A percentile compares a stretch with the other conserved stretches of the same genome.
Evolutionary conservation across 495 filamentous ascomycete genomes (phyloP).

Genomic region (Sporormia fimetaria): DNA sequence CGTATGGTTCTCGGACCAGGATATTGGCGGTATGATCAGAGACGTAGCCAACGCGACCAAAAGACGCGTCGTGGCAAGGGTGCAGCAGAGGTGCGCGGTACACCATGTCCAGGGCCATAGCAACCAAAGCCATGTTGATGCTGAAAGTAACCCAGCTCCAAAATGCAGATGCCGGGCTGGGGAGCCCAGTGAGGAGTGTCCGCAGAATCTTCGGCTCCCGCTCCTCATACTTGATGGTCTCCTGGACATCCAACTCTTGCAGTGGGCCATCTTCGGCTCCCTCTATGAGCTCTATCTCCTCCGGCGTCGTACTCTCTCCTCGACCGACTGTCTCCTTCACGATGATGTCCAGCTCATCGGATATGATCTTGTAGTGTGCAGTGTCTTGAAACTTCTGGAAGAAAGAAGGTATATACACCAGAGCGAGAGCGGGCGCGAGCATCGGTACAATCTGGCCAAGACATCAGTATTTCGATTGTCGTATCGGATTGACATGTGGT

Average conservation of each 20-base stretch:
- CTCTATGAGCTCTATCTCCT: slow-evolving; percentile 28
- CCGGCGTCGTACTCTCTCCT: slow-evolving; percentile 17
- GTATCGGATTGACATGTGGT: slow-evolving; percentile 14
- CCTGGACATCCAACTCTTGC: slow-evolving; percentile 33
- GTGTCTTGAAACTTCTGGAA: slow-evolving; percentile 45
- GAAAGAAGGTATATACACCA: slow-evolving; percentile 62
- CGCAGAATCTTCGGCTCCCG: slow-evolving; percentile 34
- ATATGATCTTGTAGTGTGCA: slow-evolving; percentile 47
- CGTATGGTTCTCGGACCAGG: slow-evolving; percentile 72
- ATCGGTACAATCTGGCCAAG: slow-evolving; percentile 37
- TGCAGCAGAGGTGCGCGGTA: slow-evolving; percentile 57
- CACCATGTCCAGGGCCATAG: slow-evolving; percentile 60
- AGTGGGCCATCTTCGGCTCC: slow-evolving; percentile 25
- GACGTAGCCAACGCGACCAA: slow-evolving; percentile 75
- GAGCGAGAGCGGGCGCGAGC: slow-evolving; percentile 56
- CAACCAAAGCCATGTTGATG: slow-evolving; percentile 56
- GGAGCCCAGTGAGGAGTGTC: slow-evolving; percentile 65
- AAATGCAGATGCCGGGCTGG: slow-evolving; percentile 52
- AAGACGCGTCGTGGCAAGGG: slow-evolving; percentile 61
- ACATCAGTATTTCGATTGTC: slow-evolving; percentile 3
- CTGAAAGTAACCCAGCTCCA: slow-evolving; percentile 52
- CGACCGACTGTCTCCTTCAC: slow-evolving; percentile 40
- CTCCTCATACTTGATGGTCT: slow-evolving; percentile 32
- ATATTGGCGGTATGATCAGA: slow-evolving; percentile 70
- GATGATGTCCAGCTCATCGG: slow-evolving; percentile 49